A percentile compares a stretch with the other conserved stretches of the same genome.
phyloP scores from a whole-genome alignment of 352 stramenopile species.

The Phytophthora foliorum region DNA sequence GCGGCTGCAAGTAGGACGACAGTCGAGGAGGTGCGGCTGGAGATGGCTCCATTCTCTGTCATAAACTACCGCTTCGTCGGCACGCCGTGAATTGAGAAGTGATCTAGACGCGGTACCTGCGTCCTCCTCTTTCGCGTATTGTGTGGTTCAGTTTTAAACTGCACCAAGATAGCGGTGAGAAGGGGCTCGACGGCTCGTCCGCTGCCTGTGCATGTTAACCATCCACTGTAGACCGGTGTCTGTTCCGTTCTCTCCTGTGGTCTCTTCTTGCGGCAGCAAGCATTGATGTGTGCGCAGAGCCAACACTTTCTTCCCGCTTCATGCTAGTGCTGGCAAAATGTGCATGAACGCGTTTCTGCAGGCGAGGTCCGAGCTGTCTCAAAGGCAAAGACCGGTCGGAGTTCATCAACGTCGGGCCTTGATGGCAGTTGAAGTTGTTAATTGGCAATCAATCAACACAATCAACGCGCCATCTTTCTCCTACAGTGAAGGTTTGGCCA shows the following conservation, averaged over 20 bases:
- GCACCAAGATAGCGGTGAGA: too few species aligned
- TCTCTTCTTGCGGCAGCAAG: slow-evolving; percentile 11
- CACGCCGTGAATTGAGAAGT: slow-evolving; percentile 18
- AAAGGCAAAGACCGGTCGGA: slow-evolving; percentile 14
- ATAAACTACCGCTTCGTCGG: neutral
- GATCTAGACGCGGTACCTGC: neutral
- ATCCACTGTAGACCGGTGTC: neutral
- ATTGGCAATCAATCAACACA: too few species aligned
- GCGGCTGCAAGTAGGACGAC: slow-evolving; percentile 17
- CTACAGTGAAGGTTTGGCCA: neutral
- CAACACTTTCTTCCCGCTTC: slow-evolving; percentile 10
- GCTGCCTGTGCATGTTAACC: slow-evolving; percentile 6
- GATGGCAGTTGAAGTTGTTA: slow-evolving; percentile 27
- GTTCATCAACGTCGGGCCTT: slow-evolving; percentile 18
- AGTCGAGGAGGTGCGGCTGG: slow-evolving; percentile 1
- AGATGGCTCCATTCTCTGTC: slow-evolving; percentile 18
- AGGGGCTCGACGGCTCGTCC: too few species aligned
- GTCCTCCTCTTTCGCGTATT: slow-evolving; percentile 10
- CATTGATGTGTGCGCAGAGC: slow-evolving; percentile 2
- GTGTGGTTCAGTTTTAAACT: slow-evolving; percentile 17
- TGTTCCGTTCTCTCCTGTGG: slow-evolving; percentile 4
- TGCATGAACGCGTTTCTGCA: slow-evolving; percentile 19
- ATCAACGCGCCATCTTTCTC: slow-evolving; percentile 3
- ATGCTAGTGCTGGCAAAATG: slow-evolving; percentile 3
- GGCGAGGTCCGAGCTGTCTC: slow-evolving; percentile 25